Conservation (phyloP, 176 grass and related monocot species). For the Aegilops bicornis region DNA sequence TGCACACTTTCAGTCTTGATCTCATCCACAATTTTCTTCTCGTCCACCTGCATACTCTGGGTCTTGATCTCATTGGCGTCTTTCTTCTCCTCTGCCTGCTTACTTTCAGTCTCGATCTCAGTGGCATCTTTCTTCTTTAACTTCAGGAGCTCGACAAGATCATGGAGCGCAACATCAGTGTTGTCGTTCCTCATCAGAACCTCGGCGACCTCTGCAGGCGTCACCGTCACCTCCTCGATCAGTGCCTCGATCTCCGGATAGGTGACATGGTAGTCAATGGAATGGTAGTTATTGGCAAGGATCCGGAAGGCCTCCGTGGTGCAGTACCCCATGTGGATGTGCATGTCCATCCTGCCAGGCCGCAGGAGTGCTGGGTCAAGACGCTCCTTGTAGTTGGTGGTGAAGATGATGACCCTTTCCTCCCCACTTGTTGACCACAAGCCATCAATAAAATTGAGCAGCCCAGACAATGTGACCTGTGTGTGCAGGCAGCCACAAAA, state of each 20-base stretch:
- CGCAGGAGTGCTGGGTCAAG: conserved; percentile 79
- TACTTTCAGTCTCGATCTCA: conserved; percentile 23
- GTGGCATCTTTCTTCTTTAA: conserved; percentile 43
- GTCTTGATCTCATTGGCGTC: conserved; percentile 2
- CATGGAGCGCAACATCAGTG: conserved; percentile 32
- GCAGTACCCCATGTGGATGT: conserved; percentile 89
- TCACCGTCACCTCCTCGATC: conserved; percentile 45
- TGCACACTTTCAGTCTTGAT: conserved; percentile 7
- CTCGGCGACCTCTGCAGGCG: conserved; percentile 76
- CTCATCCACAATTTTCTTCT: conserved; percentile 18
- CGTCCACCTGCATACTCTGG: conserved; percentile 1
- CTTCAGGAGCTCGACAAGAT: conserved; percentile 46
- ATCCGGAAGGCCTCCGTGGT: conserved; percentile 54
- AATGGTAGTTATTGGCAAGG: conserved; percentile 72
- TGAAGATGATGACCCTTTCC: conserved; percentile 87
- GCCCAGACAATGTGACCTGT: conserved; percentile 71
- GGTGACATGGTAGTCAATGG: conserved; percentile 43
- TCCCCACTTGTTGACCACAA: conserved; percentile 83
- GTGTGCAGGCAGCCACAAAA: neutral
- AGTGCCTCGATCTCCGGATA: conserved; percentile 53
- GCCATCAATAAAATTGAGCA: conserved; percentile 84
- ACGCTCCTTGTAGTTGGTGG: conserved; percentile 83
- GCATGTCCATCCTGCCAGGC: conserved; percentile 92
- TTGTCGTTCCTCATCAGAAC: conserved; percentile 69
- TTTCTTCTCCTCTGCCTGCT: conserved; percentile 1